phyloP scores from a whole-genome alignment of 148 eudicot species.

The Chenopodium suecicum region DNA sequence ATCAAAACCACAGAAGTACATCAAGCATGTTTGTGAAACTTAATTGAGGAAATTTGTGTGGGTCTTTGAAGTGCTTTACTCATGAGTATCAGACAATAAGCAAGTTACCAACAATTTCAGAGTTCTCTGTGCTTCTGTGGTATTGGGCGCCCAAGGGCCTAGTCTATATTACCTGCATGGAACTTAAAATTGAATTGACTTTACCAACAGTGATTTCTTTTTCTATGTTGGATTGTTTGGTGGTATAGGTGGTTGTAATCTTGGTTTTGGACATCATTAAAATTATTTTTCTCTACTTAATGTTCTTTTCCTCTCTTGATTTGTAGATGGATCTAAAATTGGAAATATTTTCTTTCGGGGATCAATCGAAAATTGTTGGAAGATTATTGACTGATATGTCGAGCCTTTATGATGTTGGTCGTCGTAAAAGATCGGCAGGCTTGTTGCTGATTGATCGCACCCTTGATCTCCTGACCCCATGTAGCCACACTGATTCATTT shows the following conservation, averaged over 20 bases:
- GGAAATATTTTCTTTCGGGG: conserved; percentile 94
- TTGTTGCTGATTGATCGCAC: conserved; percentile 88
- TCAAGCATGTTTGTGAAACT: background rate
- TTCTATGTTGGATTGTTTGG: background rate
- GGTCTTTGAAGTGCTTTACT: background rate
- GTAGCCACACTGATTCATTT: conserved; percentile 90
- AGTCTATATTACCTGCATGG: too few relatives aligned
- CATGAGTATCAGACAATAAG: background rate
- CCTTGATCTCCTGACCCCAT: conserved; percentile 92
- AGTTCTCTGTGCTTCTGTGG: background rate
- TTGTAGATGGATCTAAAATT: conserved; percentile 95
- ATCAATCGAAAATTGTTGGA: conserved; percentile 83
- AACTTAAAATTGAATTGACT: too few relatives aligned
- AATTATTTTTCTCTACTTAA: background rate
- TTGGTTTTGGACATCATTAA: background rate
- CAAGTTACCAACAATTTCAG: background rate
- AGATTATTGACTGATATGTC: conserved; percentile 95
- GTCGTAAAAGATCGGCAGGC: conserved; percentile 89
- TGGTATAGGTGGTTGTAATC: background rate
- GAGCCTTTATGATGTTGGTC: conserved; percentile 97
- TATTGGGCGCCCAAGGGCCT: background rate
- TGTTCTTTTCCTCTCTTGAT: conserved; percentile 13
- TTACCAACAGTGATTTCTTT: background rate
- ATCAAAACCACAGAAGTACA: background rate
- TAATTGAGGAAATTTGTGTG: background rate